Evolutionary conservation across 1,284 basidiomycete genomes (phyloP).

Genomic region (Chalciporus sp.): DNA sequence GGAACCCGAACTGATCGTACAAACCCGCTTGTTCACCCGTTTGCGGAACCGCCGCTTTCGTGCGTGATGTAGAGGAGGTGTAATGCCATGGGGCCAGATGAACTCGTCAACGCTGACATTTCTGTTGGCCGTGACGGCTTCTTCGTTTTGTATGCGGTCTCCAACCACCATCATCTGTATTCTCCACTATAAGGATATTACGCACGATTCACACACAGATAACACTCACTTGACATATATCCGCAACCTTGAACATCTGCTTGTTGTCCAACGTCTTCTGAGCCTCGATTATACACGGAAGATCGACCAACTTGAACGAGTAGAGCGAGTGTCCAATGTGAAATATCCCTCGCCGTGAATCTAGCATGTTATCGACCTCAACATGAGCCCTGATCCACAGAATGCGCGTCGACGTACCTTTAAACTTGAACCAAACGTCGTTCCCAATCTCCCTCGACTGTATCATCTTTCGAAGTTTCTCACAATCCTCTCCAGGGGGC

Average conservation of each 20-base stretch:
- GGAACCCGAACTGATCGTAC: constrained; percentile 23
- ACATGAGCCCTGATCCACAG: background rate
- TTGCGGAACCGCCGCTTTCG: constrained; percentile 95
- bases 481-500: constrained; percentile 82
- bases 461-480: constrained; percentile 81
- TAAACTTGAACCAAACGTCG: constrained; percentile 98
- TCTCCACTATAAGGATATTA: constrained; percentile 13
- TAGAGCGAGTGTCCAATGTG: constrained; percentile 84
- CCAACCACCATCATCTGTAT: constrained; percentile 86
- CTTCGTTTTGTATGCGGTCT: constrained; percentile 74
- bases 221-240: constrained; percentile 87
- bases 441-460: constrained; percentile 75
- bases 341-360: constrained; percentile 90
- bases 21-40: constrained; percentile 78
- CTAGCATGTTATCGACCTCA: constrained; percentile 43
- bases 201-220: constrained; percentile 3
- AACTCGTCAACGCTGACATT: constrained; percentile 93
- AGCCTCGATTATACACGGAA: constrained; percentile 93
- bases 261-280: constrained; percentile 97
- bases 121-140: constrained; percentile 55
- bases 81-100: constrained; percentile 96
- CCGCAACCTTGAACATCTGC: constrained; percentile 97
- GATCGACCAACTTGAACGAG: constrained; percentile 92
- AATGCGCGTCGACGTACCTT: constrained; percentile 57
- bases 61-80: constrained; percentile 89